phyloP scores from a whole-genome alignment of 2,329 filamentous ascomycete genomes.

The Thelonectria olida region DNA sequence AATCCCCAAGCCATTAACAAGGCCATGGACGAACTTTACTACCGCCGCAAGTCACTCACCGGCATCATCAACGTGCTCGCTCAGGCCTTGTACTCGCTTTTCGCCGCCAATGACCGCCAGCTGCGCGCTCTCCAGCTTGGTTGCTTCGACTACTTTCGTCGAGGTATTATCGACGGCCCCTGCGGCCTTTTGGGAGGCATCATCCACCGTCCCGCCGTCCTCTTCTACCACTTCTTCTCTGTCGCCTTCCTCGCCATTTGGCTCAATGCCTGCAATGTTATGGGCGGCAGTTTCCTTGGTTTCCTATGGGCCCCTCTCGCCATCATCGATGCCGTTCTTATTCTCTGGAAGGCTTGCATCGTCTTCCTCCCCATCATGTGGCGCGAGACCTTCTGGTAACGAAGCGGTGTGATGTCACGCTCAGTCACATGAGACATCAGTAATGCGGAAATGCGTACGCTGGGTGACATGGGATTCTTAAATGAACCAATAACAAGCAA shows the following conservation, averaged over 20 bases:
- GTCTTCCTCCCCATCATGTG: slow-evolving; percentile 87
- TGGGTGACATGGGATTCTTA: neutral
- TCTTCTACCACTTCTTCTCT: slow-evolving; percentile 93
- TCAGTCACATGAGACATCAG: neutral
- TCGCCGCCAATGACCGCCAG: slow-evolving; percentile 83
- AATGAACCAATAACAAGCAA: slow-evolving; percentile 1
- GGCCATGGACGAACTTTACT: slow-evolving; percentile 83
- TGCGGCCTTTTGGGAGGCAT: slow-evolving; percentile 84
- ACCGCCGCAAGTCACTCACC: slow-evolving; percentile 82
- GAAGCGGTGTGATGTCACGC: neutral
- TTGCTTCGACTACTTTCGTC: slow-evolving; percentile 92
- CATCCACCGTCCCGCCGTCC: slow-evolving; percentile 77
- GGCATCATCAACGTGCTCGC: slow-evolving; percentile 98
- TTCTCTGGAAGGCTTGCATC: slow-evolving; percentile 82
- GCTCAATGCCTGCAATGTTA: slow-evolving; percentile 57
- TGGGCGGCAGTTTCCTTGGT: slow-evolving; percentile 49
- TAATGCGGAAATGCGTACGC: neutral
- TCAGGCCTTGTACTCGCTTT: slow-evolving; percentile 89
- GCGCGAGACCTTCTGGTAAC: slow-evolving; percentile 62
- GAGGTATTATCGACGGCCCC: slow-evolving; percentile 79
- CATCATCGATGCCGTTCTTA: slow-evolving; percentile 70
- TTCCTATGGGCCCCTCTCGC: slow-evolving; percentile 64
- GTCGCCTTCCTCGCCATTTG: slow-evolving; percentile 91
- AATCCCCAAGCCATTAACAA: slow-evolving; percentile 72
- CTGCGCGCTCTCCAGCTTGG: slow-evolving; percentile 85